Evolutionary conservation across 2,329 filamentous ascomycete genomes (phyloP).

Genomic region (Microcyclosporella mali): DNA sequence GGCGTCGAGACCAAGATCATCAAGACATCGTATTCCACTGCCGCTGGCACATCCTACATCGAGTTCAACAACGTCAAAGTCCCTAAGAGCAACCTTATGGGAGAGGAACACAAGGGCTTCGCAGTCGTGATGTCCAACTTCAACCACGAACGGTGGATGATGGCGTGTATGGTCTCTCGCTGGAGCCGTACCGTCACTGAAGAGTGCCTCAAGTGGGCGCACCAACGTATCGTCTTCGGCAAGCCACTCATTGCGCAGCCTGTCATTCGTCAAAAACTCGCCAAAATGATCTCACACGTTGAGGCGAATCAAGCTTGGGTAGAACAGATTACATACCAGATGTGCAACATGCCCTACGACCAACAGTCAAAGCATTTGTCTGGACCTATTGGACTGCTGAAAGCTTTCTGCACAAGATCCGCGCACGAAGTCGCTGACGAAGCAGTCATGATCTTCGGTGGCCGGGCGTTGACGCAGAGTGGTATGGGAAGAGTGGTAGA

Average conservation of each 20-base stretch:
- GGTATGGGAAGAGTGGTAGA: constrained; percentile 81
- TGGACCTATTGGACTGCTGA: constrained; percentile 75
- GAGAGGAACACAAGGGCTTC: constrained; percentile 80
- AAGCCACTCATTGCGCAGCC: constrained; percentile 72
- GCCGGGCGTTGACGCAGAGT: constrained; percentile 69
- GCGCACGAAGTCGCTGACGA: constrained; percentile 81
- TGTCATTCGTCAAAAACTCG: constrained; percentile 43
- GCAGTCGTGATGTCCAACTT: constrained; percentile 81
- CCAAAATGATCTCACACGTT: constrained; percentile 76
- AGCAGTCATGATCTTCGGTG: constrained; percentile 79
- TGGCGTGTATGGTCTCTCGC: constrained; percentile 53
- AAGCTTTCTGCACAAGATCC: constrained; percentile 68
- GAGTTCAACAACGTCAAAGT: constrained; percentile 85
- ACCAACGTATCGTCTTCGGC: constrained; percentile 77
- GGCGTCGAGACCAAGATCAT: constrained; percentile 70
- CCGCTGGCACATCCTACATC: constrained; percentile 72
- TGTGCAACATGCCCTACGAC: constrained; percentile 76
- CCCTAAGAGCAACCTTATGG: constrained; percentile 68
- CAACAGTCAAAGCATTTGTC: constrained; percentile 69
- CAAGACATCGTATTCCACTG: constrained; percentile 74
- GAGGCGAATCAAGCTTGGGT: constrained; percentile 84
- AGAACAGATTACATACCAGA: constrained; percentile 78
- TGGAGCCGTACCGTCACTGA: constrained; percentile 65
- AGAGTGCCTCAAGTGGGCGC: constrained; percentile 81
- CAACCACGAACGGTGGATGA: constrained; percentile 56